Evolutionary conservation across 139 green algal genomes (phyloP), one percentile per base, ranked within the genome.

Genomic region (Desmodesmus armatus): DNA sequence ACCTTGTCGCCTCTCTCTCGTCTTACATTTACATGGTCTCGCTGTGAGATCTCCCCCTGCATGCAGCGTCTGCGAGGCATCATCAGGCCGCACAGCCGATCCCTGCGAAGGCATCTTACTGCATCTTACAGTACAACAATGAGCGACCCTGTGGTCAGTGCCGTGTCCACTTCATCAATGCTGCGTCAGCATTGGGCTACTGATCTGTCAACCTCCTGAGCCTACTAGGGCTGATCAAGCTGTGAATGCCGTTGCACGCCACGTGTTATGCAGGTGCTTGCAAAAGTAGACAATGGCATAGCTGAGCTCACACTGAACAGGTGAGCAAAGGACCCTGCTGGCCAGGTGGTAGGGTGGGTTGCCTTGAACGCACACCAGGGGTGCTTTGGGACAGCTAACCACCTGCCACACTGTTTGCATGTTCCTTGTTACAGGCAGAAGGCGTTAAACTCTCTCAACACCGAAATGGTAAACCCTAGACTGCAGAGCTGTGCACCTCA

Each of bases 381-480:
- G 43, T 31, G 25, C 6, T 4, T 35, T 21, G 5, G 35, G 51
- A 37, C 47, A 69, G 15, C 23, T 2, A 53, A 47, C 35, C 5
- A 29, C 41, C n/a, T 84, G 35, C 25, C 25, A n/a, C 7, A 25
- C 2, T n/a, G 27, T 60, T 5, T 2, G 7, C 29, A 78, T 49
- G 73, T 15, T 5, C 29, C 6, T 2, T 39, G 3, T 66, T 78
- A 53, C 91, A 95, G 92, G 85, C 93, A 93, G 1, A 90, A 90
- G 19, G 93, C 90, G 2, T 87, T 98, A 1, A 97, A 98, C 81
- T 89, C 94, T 0, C 88, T 98, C 13, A 96, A 91, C 67, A 69
- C 79, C 3, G 40, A 81, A 37, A 97, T 98, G 94, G 93, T 96
- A 53, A 47, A 90, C 33, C 1, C 17, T 27, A 63, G 6, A n/a